These are phyloP conservation scores for Phytophthora kernoviae DNA, from an alignment of 352 stramenopile genomes.

Conservation along the genomic window DNA sequence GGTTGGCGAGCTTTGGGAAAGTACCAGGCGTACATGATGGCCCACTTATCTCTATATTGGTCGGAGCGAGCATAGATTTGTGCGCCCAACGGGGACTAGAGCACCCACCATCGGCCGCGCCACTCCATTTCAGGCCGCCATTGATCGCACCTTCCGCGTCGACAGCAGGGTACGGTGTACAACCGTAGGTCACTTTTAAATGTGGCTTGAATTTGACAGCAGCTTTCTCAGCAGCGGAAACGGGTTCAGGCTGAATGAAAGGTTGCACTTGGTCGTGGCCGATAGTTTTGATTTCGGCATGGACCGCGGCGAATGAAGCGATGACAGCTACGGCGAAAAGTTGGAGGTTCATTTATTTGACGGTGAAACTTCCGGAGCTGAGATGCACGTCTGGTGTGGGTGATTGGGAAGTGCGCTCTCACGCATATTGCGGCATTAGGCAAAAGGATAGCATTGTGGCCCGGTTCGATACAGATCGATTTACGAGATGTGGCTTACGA, in stretches of 20 bases:
- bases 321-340: slow-evolving; percentile 13
- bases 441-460: too few species aligned
- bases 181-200: slow-evolving; percentile 36
- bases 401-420: not conserved
- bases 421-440: too few species aligned
- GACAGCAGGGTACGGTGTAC: slow-evolving; percentile 39
- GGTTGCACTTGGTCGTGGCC: slow-evolving; percentile 27
- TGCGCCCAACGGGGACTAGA: slow-evolving; percentile 20
- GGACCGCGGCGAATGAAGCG: slow-evolving; percentile 6
- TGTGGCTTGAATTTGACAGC: slow-evolving; percentile 23
- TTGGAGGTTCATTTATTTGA: slow-evolving; percentile 17
- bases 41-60: slow-evolving; percentile 28
- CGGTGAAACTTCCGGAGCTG: not conserved
- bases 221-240: slow-evolving; percentile 11
- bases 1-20: slow-evolving; percentile 44
- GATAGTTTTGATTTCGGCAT: slow-evolving; percentile 24
- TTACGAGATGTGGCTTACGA: too few species aligned
- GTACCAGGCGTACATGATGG: slow-evolving; percentile 37
- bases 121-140: slow-evolving; percentile 34
- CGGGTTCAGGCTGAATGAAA: slow-evolving; percentile 6
- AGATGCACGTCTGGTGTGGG: not conserved
- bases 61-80: slow-evolving; percentile 32
- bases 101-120: slow-evolving; percentile 24
- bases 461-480: too few species aligned
- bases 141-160: slow-evolving; percentile 28